Conservation (phyloP, 1,284 basidiomycete genomes). For the Anthracocystis setariae region DNA sequence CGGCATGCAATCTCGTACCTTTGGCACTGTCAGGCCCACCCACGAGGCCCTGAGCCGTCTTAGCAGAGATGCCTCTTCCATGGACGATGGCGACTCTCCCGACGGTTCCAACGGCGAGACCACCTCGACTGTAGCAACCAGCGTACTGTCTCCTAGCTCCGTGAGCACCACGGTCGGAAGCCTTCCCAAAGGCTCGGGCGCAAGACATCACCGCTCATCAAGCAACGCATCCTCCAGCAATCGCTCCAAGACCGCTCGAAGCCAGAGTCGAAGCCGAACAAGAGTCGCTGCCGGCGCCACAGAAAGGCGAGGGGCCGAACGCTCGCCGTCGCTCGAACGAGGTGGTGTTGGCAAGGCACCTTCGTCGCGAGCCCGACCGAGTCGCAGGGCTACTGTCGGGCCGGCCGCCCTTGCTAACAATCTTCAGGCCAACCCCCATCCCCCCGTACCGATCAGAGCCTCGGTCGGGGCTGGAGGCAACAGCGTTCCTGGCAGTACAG, state of each 20-base stretch:
- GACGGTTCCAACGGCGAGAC: conserved; percentile 51
- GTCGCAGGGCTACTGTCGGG: conserved; percentile 43
- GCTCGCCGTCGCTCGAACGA: conserved; percentile 46
- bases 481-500: conserved; percentile 6
- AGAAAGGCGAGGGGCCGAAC: conserved; percentile 35
- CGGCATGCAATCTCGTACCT: conserved; percentile 29
- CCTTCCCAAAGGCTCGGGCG: conserved; percentile 25
- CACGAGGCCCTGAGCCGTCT: conserved; percentile 33
- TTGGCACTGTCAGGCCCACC: conserved; percentile 19
- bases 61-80: conserved; percentile 40
- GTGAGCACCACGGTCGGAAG: conserved; percentile 39
- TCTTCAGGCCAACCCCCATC: conserved; percentile 7
- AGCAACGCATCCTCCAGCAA: conserved; percentile 43
- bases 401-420: conserved; percentile 45
- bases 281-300: conserved; percentile 23
- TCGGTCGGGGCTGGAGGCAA: conserved; percentile 4
- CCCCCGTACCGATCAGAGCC: conserved; percentile 11
- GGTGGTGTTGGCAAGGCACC: conserved; percentile 54
- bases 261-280: conserved; percentile 39
- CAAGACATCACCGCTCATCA: conserved; percentile 35
- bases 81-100: conserved; percentile 52
- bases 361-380: conserved; percentile 39
- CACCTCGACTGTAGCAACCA: conserved; percentile 49
- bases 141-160: conserved; percentile 48
- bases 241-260: conserved; percentile 39